A percentile compares a stretch with the other conserved stretches of the same genome.
Conservation (phyloP, 2,329 filamentous ascomycete genomes). For the Pezicula radicicola region DNA sequence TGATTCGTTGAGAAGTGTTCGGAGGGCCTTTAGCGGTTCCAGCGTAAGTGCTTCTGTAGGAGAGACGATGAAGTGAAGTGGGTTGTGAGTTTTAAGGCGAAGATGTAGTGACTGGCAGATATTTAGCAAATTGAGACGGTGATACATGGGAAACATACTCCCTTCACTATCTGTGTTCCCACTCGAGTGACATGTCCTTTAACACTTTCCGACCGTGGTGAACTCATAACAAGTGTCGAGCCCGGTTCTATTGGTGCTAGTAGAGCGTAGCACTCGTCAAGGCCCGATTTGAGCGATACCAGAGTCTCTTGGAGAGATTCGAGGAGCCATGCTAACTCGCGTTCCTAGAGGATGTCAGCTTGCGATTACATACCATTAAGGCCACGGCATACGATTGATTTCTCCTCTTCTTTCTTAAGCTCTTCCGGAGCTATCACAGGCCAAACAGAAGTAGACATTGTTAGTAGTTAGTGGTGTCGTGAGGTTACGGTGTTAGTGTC, state of each 20-base stretch:
- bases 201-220: slow-evolving; percentile 79
- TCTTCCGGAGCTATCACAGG: slow-evolving; percentile 21
- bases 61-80: slow-evolving; percentile 25
- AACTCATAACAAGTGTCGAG: slow-evolving; percentile 86
- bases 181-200: slow-evolving; percentile 91
- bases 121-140: slow-evolving; percentile 1
- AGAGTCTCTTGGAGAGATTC: slow-evolving; percentile 31
- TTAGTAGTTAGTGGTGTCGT: not conserved
- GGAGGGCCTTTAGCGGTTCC: slow-evolving; percentile 66
- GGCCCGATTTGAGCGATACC: slow-evolving; percentile 45
- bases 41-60: slow-evolving; percentile 53
- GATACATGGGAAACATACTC: slow-evolving; percentile 51
- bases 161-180: slow-evolving; percentile 88
- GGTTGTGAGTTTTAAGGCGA: slow-evolving; percentile 66
- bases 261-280: slow-evolving; percentile 85
- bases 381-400: slow-evolving; percentile 20
- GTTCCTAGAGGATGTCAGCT: slow-evolving; percentile 14
- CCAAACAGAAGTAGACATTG: slow-evolving; percentile 22
- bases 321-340: slow-evolving; percentile 31
- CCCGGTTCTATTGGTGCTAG: slow-evolving; percentile 82
- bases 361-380: not conserved
- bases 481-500: slow-evolving; percentile 5
- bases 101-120: slow-evolving; percentile 66
- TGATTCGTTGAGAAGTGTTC: slow-evolving; percentile 76
- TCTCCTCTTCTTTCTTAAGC: slow-evolving; percentile 25